These are phyloP conservation scores for Hamamelis virginiana DNA, from an alignment of 164 flowering plant genomes.

Conservation along the genomic window DNA sequence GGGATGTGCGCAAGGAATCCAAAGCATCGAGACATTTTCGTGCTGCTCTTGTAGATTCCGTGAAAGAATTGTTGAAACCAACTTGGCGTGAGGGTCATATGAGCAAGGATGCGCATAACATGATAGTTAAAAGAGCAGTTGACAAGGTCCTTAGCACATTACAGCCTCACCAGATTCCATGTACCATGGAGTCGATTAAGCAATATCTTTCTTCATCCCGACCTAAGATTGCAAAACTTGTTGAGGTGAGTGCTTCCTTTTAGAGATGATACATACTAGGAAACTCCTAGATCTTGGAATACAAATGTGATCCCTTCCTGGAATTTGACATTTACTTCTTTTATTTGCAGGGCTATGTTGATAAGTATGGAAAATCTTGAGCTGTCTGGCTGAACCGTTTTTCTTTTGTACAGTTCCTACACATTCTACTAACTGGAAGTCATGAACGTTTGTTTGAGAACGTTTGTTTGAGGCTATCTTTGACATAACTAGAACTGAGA, in stretches of 20 bases:
- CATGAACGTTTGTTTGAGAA: slow-evolving; percentile 10
- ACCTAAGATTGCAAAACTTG: slow-evolving; percentile 76
- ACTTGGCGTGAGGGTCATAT: slow-evolving; percentile 77
- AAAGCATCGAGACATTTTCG: slow-evolving; percentile 58
- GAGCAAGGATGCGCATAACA: slow-evolving; percentile 81
- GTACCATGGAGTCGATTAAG: slow-evolving; percentile 46
- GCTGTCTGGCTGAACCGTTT: slow-evolving; percentile 16
- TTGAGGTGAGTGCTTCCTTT: slow-evolving; percentile 57
- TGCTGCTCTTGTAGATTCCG: slow-evolving; percentile 63
- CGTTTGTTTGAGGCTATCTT: background rate
- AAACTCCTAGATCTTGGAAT: background rate
- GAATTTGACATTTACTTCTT: slow-evolving; percentile 15
- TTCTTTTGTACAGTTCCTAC: slow-evolving; percentile 17
- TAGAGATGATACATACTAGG: slow-evolving; percentile 2
- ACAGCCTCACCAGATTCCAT: slow-evolving; percentile 62
- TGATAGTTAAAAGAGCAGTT: slow-evolving; percentile 74
- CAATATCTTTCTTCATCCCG: slow-evolving; percentile 64
- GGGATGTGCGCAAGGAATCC: slow-evolving; percentile 37
- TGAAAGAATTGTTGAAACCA: slow-evolving; percentile 81
- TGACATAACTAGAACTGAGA: background rate
- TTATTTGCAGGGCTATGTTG: slow-evolving; percentile 77
- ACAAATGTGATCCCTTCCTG: background rate
- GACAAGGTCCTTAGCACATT: slow-evolving; percentile 78
- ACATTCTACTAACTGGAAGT: background rate
- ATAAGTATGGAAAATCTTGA: slow-evolving; percentile 61